phyloP scores from a whole-genome alignment of 805 yeast species.

The Scheffersomyces lignosus region DNA sequence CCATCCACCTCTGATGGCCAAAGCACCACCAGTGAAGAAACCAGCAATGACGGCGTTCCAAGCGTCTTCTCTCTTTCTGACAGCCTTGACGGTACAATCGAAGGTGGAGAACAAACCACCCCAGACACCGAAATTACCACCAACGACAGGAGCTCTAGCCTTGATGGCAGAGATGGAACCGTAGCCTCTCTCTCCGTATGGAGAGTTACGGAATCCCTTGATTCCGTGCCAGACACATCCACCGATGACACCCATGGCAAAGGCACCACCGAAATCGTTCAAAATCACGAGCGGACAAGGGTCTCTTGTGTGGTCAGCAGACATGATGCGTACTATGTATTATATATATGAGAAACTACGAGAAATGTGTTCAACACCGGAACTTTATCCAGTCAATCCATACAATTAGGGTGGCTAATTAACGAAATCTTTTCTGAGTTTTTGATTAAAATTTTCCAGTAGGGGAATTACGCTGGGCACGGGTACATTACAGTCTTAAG shows the following conservation, averaged over 20 bases:
- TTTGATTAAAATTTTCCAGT: constrained; percentile 8
- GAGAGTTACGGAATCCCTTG: constrained; percentile 97
- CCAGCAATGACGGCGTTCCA: constrained; percentile 98
- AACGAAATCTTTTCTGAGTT: no score
- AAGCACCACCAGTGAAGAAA: constrained; percentile 95
- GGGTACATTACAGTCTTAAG: no score
- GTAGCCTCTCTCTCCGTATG: constrained; percentile 89
- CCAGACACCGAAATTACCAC: constrained; percentile 99
- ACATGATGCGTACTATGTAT: constrained; percentile 47
- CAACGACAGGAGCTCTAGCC: constrained; percentile 97
- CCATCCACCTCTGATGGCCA: constrained; percentile 99
- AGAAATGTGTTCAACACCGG: no score
- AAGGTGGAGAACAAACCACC: constrained; percentile 96
- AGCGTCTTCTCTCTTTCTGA: constrained; percentile 97
- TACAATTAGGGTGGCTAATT: no score
- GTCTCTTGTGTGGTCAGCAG: constrained; percentile 97
- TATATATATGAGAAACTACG: no score
- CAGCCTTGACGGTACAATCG: constrained; percentile 93
- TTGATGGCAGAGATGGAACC: constrained; percentile 91
- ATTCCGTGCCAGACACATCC: constrained; percentile 99
- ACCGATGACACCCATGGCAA: constrained; percentile 98
- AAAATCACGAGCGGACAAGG: constrained; percentile 97
- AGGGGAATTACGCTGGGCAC: constrained; percentile 3
- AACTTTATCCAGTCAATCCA: no score
- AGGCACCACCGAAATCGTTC: constrained; percentile 98